phyloP scores from a whole-genome alignment of 306 rosid genomes.

The Trifolium dubium region DNA sequence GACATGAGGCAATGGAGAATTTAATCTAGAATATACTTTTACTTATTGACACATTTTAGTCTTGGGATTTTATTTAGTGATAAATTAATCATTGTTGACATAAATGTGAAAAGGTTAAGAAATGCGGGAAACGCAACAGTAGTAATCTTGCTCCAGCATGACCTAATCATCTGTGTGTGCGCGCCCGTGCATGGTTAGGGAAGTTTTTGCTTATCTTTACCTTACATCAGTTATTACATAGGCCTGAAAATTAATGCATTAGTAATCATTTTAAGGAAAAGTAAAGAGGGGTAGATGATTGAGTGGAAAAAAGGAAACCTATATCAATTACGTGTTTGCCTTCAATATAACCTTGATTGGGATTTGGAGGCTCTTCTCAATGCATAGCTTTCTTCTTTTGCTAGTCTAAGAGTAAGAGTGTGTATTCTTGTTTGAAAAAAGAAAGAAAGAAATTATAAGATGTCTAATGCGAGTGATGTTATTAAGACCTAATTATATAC shows the following conservation, averaged over 20 bases:
- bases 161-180: not conserved
- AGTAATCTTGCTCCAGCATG: not conserved
- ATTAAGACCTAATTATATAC: constrained; percentile 13
- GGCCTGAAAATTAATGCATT: constrained; percentile 16
- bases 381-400: constrained; percentile 3
- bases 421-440: not conserved
- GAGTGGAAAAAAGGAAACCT: not conserved
- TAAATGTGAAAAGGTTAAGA: not conserved
- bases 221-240: not conserved
- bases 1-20: constrained; percentile 42
- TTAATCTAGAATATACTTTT: constrained; percentile 25
- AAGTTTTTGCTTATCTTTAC: not conserved
- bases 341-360: not conserved
- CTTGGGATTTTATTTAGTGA: not conserved
- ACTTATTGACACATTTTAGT: not conserved
- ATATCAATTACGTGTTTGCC: constrained; percentile 12
- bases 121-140: not conserved
- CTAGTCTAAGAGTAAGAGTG: not conserved
- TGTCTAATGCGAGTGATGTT: not conserved
- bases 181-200: not conserved
- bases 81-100: not conserved
- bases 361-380: not conserved
- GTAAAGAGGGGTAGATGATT: constrained; percentile 12
- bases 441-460: constrained; percentile 16
- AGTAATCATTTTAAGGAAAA: constrained; percentile 20